Evolutionary conservation across 2,329 filamentous ascomycete species (phyloP).

Genomic region (Corniculantispora saksenae): DNA sequence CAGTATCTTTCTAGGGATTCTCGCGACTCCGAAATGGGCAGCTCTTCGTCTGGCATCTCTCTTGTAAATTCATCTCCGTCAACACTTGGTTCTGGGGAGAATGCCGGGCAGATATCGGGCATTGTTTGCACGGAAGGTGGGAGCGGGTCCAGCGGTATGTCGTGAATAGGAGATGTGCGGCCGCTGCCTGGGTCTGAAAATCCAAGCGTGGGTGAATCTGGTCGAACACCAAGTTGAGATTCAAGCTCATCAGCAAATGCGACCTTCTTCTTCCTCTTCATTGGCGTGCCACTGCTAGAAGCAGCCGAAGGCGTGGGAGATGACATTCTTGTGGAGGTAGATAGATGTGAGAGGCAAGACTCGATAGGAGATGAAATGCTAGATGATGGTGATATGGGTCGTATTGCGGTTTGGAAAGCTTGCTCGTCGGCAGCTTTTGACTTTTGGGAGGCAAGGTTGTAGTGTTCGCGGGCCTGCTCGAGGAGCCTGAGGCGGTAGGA

Average conservation of each 20-base stretch:
- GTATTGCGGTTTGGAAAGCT: constrained; percentile 40
- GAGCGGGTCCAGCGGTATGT: constrained; percentile 14
- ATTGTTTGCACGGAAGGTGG: constrained; percentile 12
- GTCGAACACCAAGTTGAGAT: constrained; percentile 52
- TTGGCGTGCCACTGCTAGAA: constrained; percentile 32
- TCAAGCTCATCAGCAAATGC: constrained; percentile 37
- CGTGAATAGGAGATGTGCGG: constrained; percentile 11
- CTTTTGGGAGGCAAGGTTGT: constrained; percentile 49
- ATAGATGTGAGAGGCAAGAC: constrained; percentile 48
- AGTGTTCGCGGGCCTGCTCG: constrained; percentile 53
- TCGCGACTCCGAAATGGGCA: constrained; percentile 38
- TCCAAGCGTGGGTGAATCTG: constrained; percentile 62
- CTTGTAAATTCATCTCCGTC: constrained; percentile 1
- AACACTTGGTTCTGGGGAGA: constrained; percentile 9
- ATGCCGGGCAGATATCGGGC: constrained; percentile 7
- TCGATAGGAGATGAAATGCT: constrained; percentile 49
- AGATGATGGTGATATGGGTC: constrained; percentile 40
- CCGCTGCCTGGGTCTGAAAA: constrained; percentile 43
- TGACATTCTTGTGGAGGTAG: constrained; percentile 44
- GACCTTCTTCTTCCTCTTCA: constrained; percentile 41
- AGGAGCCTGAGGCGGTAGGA: constrained; percentile 50
- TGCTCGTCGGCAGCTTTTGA: constrained; percentile 46
- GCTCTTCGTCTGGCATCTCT: constrained; percentile 16
- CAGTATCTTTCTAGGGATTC: constrained; percentile 52
- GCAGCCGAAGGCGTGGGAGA: constrained; percentile 50